Conservation (phyloP, 768 basidiomycete species). For the Thelephora aurantiotincta region DNA sequence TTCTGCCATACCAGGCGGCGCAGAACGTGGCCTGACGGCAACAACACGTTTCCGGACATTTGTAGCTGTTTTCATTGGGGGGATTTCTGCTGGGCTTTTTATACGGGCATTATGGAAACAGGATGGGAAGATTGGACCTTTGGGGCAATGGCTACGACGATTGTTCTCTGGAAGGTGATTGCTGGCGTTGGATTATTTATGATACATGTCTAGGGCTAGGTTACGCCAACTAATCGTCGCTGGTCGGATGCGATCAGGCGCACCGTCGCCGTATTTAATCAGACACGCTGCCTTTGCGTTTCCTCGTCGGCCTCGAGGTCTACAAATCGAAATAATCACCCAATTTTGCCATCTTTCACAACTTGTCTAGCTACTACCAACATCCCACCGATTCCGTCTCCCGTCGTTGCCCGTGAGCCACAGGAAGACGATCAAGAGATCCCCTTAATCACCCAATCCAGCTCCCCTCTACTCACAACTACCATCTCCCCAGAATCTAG, state of each 20-base stretch:
- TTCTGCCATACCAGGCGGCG: slow-evolving; percentile 67
- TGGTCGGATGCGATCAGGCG: too few relatives aligned
- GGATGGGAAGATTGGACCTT: slow-evolving; percentile 35
- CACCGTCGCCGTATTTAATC: too few relatives aligned
- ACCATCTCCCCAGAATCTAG: slow-evolving; percentile 1
- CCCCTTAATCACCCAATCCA: slow-evolving; percentile 3
- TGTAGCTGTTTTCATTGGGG: slow-evolving; percentile 28
- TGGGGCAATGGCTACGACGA: slow-evolving; percentile 59
- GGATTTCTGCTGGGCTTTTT: too few relatives aligned
- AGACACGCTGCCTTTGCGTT: too few relatives aligned
- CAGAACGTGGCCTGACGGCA: slow-evolving; percentile 61
- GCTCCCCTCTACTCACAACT: slow-evolving; percentile 2
- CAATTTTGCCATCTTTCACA: too few relatives aligned
- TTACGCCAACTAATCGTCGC: too few relatives aligned
- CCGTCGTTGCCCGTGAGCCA: too few relatives aligned
- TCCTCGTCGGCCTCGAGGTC: too few relatives aligned
- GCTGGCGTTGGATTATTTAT: slow-evolving; percentile 9
- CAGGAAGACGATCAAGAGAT: too few relatives aligned
- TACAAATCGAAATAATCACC: too few relatives aligned
- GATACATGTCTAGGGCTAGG: neutral
- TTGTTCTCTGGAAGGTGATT: slow-evolving; percentile 42
- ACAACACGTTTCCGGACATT: slow-evolving; percentile 58
- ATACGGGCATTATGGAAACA: slow-evolving; percentile 48
- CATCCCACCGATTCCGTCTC: too few relatives aligned
- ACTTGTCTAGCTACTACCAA: too few relatives aligned